Evolutionary conservation across 805 yeast species (phyloP).

Genomic region (Wickerhamiella sergipiensis): DNA sequence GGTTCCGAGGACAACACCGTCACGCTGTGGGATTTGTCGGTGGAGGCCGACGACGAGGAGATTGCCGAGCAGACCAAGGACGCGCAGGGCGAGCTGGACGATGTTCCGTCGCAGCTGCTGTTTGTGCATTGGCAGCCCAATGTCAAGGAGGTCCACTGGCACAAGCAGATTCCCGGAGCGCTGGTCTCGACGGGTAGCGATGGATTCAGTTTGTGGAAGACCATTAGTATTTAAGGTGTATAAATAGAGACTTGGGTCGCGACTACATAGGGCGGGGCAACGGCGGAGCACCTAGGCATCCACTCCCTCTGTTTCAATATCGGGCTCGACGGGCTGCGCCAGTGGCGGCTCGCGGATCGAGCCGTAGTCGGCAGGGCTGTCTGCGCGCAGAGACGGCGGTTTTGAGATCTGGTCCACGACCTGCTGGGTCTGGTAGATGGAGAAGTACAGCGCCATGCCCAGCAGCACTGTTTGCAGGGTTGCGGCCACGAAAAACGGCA

Average conservation of each 20-base stretch:
- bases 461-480: constrained; percentile 48
- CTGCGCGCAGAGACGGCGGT: background rate
- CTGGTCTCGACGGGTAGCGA: constrained; percentile 90
- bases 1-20: constrained; percentile 95
- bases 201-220: constrained; percentile 91
- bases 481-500: constrained; percentile 66
- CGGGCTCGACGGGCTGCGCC: background rate
- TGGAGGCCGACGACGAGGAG: constrained; percentile 97
- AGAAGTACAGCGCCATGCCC: constrained; percentile 44
- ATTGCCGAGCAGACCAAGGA: constrained; percentile 72
- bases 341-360: background rate
- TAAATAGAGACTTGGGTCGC: background rate
- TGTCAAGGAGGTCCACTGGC: constrained; percentile 98
- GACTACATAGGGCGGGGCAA: too few relatives aligned
- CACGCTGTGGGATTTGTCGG: constrained; percentile 94
- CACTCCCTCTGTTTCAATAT: background rate
- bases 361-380: background rate
- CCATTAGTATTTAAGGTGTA: constrained; percentile 52
- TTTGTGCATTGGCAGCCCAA: constrained; percentile 98
- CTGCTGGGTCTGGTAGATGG: constrained; percentile 1
- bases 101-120: constrained; percentile 87
- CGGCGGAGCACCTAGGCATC: too few relatives aligned
- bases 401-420: constrained; percentile 5
- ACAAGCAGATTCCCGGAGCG: constrained; percentile 90
- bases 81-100: constrained; percentile 58